phyloP scores from a whole-genome alignment of 169 alveolate species.

The Ichthyophthirius multifiliis region DNA sequence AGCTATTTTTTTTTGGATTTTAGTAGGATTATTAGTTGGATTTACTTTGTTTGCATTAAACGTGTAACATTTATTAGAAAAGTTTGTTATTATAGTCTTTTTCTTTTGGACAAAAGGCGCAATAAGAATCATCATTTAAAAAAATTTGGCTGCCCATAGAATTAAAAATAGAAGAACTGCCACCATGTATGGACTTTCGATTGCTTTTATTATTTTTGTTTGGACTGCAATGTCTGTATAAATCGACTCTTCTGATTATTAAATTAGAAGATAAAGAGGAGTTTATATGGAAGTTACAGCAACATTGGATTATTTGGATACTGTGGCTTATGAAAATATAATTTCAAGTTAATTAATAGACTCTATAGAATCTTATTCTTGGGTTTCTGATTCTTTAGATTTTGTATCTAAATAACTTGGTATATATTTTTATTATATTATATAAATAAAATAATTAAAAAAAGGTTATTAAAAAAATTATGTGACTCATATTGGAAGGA shows the following conservation, averaged over 20 bases:
- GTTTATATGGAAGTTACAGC: slow-evolving; percentile 15
- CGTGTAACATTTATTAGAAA: slow-evolving; percentile 69
- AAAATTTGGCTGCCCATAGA: slow-evolving; percentile 81
- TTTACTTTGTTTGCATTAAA: slow-evolving; percentile 75
- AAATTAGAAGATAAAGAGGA: slow-evolving; percentile 40
- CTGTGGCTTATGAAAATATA: slow-evolving; percentile 11
- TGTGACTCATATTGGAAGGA: slow-evolving; percentile 43
- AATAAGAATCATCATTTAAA: slow-evolving; percentile 60
- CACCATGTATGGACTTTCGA: slow-evolving; percentile 73
- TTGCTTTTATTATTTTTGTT: slow-evolving; percentile 78
- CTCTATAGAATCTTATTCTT: slow-evolving; percentile 16
- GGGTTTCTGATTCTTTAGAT: slow-evolving; percentile 3
- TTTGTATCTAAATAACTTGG: not conserved
- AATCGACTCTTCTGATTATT: slow-evolving; percentile 44
- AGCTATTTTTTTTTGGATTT: slow-evolving; percentile 75
- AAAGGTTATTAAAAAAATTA: not conserved
- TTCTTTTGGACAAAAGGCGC: slow-evolving; percentile 64
- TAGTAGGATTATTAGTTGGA: slow-evolving; percentile 81
- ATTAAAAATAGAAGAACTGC: slow-evolving; percentile 79
- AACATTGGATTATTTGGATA: not conserved
- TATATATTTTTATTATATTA: not conserved
- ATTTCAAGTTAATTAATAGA: not conserved
- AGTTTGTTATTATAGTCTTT: slow-evolving; percentile 48
- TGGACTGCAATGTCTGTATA: slow-evolving; percentile 64
- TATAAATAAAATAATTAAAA: not conserved